Evolutionary conservation across 2,329 filamentous ascomycete species (phyloP).

Genomic region (Didymella pinodella): DNA sequence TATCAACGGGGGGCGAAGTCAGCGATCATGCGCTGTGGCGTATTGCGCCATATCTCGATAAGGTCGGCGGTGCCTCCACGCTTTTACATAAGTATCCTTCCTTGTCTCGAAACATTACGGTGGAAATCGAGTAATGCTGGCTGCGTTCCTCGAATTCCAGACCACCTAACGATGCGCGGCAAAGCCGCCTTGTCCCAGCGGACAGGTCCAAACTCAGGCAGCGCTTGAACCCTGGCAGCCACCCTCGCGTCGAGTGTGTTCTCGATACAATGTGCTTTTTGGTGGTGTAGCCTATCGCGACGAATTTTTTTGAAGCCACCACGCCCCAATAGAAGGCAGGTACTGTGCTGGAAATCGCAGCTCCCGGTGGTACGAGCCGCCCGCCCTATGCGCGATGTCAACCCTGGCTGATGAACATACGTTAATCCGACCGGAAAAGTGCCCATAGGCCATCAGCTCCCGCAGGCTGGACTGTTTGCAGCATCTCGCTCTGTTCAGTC

Average conservation of each 20-base stretch:
- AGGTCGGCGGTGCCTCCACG: constrained; percentile 28
- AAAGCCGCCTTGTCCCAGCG: background rate
- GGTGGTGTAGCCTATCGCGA: background rate
- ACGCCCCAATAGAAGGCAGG: background rate
- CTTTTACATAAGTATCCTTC: constrained; percentile 31
- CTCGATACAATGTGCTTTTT: constrained; percentile 4
- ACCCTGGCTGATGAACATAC: background rate
- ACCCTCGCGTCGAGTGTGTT: constrained; percentile 7
- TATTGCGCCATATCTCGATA: constrained; percentile 35
- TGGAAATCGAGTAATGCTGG: constrained; percentile 6
- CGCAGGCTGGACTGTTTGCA: background rate
- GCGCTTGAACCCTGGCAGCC: constrained; percentile 6
- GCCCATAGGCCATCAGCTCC: background rate
- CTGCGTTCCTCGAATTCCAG: background rate
- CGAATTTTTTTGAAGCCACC: constrained; percentile 9
- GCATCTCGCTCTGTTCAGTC: background rate
- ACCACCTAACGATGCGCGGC: background rate
- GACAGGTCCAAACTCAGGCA: background rate
- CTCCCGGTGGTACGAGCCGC: constrained; percentile 1
- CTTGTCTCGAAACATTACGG: constrained; percentile 8
- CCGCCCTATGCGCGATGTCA: background rate
- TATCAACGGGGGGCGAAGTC: constrained; percentile 19
- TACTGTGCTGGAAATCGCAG: constrained; percentile 6
- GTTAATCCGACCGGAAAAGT: background rate
- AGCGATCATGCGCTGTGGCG: constrained; percentile 25